Evolutionary conservation across 129 eudicot genomes (phyloP), one percentile per base, ranked within the genome.

Genomic region (Saposhnikovia divaricata): DNA sequence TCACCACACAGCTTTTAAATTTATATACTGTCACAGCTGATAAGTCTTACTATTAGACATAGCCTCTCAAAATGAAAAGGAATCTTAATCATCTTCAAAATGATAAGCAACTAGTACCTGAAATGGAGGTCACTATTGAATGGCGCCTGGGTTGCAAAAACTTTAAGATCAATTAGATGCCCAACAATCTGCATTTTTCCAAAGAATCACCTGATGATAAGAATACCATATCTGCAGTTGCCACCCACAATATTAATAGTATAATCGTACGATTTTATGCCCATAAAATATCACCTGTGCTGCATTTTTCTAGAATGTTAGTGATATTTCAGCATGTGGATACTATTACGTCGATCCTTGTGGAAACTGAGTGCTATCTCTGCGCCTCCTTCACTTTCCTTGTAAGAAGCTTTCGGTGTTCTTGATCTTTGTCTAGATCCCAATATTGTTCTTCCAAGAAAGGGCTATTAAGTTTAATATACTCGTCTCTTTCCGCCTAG

Each of bases 61-160:
- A 68, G 73, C 73, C 73, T 68, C 43, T 68, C 73, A 68, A 68
- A 28, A 31, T 31, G 73, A 77, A 50, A 61, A 61, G 9, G 79
- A 48, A 77, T 77, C 79, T 77, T 39, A 38, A 57, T 38, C 80
- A 38, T 37, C 47, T 68, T 68, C 39, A 68, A 68, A 31, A 27
- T 61, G 31, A 68, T 68, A 68, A 68, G 43, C 73, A 31, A 68
- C 9, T 68, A 68, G 73, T 68, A 68, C 69, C 69, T 61, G 69
- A 61, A n/a, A 61, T 61, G 37, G n/a, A 61, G 34, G 25, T 61
- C 69, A 61, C 34, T 61, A 10, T 10, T 61, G 69, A 61, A 25
- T 61, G 69, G 69, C 69, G 69, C 69, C 69, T n/a, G 14, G 14
- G 68, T 59, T 59, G 68, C 68, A 61, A n/a, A 9, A 43, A 4